A percentile compares a stretch with the other conserved stretches of the same genome.
Conservation (phyloP, 2,329 filamentous ascomycete species). For the Ambrosiella cleistominuta region DNA sequence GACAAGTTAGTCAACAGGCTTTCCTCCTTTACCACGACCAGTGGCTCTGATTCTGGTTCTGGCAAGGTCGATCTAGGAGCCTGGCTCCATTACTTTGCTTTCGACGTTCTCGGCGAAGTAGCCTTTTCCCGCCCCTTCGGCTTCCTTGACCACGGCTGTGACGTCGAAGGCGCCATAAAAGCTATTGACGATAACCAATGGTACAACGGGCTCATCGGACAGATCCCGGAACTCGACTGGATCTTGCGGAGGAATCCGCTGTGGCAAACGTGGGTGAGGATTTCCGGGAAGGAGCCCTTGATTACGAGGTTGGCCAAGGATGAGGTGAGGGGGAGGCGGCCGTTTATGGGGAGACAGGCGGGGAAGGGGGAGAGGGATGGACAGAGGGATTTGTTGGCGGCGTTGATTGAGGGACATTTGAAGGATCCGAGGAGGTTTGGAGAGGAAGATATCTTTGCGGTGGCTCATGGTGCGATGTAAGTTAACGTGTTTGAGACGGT, state of each 20-base stretch:
- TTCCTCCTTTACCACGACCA: constrained; percentile 20
- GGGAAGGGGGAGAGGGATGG: constrained; percentile 25
- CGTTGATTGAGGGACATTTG: constrained; percentile 33
- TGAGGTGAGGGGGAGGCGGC: constrained; percentile 29
- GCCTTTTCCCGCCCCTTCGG: constrained; percentile 22
- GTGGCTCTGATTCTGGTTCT: constrained; percentile 9
- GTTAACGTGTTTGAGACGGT: constrained; percentile 14
- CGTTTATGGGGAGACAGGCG: constrained; percentile 29
- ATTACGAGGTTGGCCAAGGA: constrained; percentile 35
- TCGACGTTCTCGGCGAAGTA: constrained; percentile 21
- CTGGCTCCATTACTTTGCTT: constrained; percentile 21
- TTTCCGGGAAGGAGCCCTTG: constrained; percentile 28
- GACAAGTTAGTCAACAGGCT: constrained; percentile 28
- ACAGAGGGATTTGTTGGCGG: constrained; percentile 32
- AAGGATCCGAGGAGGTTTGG: constrained; percentile 30
- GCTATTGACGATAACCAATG: constrained; percentile 34
- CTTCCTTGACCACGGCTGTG: constrained; percentile 19
- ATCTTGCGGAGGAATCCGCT: constrained; percentile 33
- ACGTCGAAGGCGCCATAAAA: constrained; percentile 13
- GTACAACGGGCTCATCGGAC: constrained; percentile 35
- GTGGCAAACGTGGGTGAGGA: constrained; percentile 21
- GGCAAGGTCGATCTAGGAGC: constrained; percentile 27
- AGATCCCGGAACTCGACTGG: constrained; percentile 32
- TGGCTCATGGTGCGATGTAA: constrained; percentile 39
- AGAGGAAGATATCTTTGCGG: constrained; percentile 37